Percentiles rank a stretch among this genome's conserved stretches.
Evolutionary conservation across 2,329 filamentous ascomycete genomes (phyloP).

Genomic region (Colletotrichum spinosum): DNA sequence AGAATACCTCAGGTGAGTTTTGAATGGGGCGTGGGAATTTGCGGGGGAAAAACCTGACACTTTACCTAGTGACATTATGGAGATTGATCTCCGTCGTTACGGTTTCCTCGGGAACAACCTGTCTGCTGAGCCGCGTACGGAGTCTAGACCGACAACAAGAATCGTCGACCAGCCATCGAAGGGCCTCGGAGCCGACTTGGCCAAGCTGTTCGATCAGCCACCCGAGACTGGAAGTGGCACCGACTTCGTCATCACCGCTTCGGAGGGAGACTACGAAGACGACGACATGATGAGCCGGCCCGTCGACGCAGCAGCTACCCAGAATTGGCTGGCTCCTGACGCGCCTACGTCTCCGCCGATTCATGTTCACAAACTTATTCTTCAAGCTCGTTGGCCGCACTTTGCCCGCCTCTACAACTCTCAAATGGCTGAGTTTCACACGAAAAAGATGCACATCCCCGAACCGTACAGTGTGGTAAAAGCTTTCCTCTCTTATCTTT

Average conservation of each 20-base stretch:
- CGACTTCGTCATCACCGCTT: conserved; percentile 91
- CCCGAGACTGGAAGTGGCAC: conserved; percentile 87
- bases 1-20: conserved; percentile 78
- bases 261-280: conserved; percentile 80
- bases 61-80: conserved; percentile 79
- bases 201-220: conserved; percentile 86
- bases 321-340: conserved; percentile 71
- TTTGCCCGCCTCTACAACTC: conserved; percentile 92
- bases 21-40: not conserved
- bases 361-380: conserved; percentile 93
- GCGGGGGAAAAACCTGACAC: not conserved
- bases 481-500: conserved; percentile 95
- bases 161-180: conserved; percentile 67
- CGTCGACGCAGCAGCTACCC: conserved; percentile 55
- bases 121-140: conserved; percentile 63
- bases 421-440: conserved; percentile 98
- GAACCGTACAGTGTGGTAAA: conserved; percentile 95
- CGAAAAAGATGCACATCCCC: conserved; percentile 96
- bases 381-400: conserved; percentile 96
- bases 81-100: conserved; percentile 91
- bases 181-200: conserved; percentile 85
- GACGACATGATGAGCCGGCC: conserved; percentile 69
- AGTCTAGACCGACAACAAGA: conserved; percentile 62
- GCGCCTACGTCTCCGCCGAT: conserved; percentile 83
- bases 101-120: conserved; percentile 88